phyloP scores from a whole-genome alignment of 2,329 filamentous ascomycete genomes.

The Pseudovirgaria hyperparasitica region DNA sequence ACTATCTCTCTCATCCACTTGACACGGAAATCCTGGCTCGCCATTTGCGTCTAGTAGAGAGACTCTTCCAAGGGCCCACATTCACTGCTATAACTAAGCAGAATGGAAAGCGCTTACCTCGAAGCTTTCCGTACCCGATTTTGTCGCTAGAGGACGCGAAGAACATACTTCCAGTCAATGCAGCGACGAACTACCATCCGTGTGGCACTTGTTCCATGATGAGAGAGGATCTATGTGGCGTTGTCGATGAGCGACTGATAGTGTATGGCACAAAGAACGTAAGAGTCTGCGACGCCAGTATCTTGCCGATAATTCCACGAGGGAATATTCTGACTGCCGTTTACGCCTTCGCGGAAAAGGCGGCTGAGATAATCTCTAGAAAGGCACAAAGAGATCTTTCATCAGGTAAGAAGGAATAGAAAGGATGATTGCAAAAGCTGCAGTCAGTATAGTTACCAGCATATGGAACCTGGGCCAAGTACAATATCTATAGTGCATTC shows the following conservation, averaged over 20 bases:
- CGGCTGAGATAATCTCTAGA: not conserved
- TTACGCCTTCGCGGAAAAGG: not conserved
- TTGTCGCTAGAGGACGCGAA: slow-evolving; percentile 10
- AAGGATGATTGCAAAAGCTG: no score
- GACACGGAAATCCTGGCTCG: slow-evolving; percentile 29
- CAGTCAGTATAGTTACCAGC: no score
- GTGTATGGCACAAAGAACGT: slow-evolving; percentile 4
- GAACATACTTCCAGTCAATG: no score
- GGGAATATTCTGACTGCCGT: not conserved
- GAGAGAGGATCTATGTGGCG: slow-evolving; percentile 1
- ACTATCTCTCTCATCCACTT: slow-evolving; percentile 30
- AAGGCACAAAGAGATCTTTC: no score
- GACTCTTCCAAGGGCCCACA: no score
- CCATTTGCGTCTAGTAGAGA: slow-evolving; percentile 22
- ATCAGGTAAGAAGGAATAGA: no score
- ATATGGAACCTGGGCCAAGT: no score
- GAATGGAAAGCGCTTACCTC: slow-evolving; percentile 4
- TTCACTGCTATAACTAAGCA: slow-evolving; percentile 5
- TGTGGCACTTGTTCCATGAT: slow-evolving; percentile 17
- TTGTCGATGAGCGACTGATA: slow-evolving; percentile 1
- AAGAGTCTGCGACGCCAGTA: slow-evolving; percentile 4
- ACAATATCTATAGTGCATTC: no score
- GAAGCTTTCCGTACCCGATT: no score
- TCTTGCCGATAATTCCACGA: not conserved
- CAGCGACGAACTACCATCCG: slow-evolving; percentile 11